These are phyloP conservation scores for Kazachstania psychrophila DNA, from an alignment of 805 yeast species.

Conservation along the genomic window DNA sequence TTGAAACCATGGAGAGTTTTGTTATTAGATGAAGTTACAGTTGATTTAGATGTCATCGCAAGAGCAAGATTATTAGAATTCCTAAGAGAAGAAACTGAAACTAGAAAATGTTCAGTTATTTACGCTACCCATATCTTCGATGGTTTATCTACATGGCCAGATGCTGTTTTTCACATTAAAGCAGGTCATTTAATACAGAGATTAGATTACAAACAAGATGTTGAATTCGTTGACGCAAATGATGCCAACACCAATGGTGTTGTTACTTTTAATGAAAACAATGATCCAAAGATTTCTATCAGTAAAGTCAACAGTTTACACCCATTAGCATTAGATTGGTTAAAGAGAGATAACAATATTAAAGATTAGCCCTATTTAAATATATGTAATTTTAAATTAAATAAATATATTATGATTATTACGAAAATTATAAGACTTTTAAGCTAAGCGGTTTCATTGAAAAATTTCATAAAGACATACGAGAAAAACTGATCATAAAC, in stretches of 20 bases:
- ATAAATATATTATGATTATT: too few relatives aligned
- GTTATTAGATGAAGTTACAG: constrained; percentile 92
- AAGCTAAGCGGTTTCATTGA: too few relatives aligned
- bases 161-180: constrained; percentile 66
- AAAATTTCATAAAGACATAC: too few relatives aligned
- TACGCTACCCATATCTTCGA: constrained; percentile 97
- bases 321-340: constrained; percentile 67
- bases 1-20: constrained; percentile 82
- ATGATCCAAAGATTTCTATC: constrained; percentile 10
- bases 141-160: constrained; percentile 88
- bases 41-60: constrained; percentile 89
- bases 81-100: constrained; percentile 60
- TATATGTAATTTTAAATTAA: too few relatives aligned
- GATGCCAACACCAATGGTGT: constrained; percentile 15
- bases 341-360: constrained; percentile 23
- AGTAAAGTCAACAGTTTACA: constrained; percentile 44
- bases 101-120: constrained; percentile 65
- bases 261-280: constrained; percentile 9
- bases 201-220: constrained; percentile 28
- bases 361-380: background rate
- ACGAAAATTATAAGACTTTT: too few relatives aligned
- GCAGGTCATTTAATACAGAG: constrained; percentile 46
- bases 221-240: constrained; percentile 22
- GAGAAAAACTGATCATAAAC: too few relatives aligned
- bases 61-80: constrained; percentile 65